Conservation (phyloP, 2,329 filamentous ascomycete species). For the Knoxdaviesia proteae region DNA sequence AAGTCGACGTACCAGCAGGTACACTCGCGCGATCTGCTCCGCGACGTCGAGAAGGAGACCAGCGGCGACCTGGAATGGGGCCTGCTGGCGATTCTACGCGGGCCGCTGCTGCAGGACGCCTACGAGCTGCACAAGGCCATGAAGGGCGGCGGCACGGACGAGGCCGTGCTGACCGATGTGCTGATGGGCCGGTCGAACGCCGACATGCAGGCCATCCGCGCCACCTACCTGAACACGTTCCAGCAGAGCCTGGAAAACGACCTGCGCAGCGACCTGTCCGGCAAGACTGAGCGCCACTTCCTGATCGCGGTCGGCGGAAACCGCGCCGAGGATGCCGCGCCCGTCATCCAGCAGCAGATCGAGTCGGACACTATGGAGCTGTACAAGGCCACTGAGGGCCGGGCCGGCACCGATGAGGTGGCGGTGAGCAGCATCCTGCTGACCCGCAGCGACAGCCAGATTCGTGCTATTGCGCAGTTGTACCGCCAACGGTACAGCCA, state of each 20-base stretch:
- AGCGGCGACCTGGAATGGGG: slow-evolving; percentile 54
- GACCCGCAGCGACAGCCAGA: slow-evolving; percentile 57
- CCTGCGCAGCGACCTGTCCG: slow-evolving; percentile 59
- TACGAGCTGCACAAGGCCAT: slow-evolving; percentile 50
- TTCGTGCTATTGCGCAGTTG: slow-evolving; percentile 57
- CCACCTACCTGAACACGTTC: slow-evolving; percentile 50
- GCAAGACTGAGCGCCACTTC: slow-evolving; percentile 75
- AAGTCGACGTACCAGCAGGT: slow-evolving; percentile 43
- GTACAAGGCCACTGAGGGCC: slow-evolving; percentile 57
- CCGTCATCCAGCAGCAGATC: slow-evolving; percentile 50
- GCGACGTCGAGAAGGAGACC: slow-evolving; percentile 61
- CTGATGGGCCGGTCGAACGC: slow-evolving; percentile 69
- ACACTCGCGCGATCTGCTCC: slow-evolving; percentile 47
- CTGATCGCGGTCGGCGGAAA: slow-evolving; percentile 56
- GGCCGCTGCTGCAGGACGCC: slow-evolving; percentile 61
- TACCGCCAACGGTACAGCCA: slow-evolving; percentile 56
- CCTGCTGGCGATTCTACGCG: slow-evolving; percentile 53
- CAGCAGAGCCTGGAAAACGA: slow-evolving; percentile 45
- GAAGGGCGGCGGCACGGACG: slow-evolving; percentile 67
- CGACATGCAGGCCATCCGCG: slow-evolving; percentile 72
- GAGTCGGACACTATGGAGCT: slow-evolving; percentile 59
- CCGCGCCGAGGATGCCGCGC: slow-evolving; percentile 57
- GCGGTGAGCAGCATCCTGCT: slow-evolving; percentile 62
- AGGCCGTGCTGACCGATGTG: slow-evolving; percentile 67
- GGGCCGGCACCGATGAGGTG: slow-evolving; percentile 52